Base-by-base conservation (phyloP, 2,329 filamentous ascomycete genomes). In the Bimuria novae-zelandiae region DNA sequence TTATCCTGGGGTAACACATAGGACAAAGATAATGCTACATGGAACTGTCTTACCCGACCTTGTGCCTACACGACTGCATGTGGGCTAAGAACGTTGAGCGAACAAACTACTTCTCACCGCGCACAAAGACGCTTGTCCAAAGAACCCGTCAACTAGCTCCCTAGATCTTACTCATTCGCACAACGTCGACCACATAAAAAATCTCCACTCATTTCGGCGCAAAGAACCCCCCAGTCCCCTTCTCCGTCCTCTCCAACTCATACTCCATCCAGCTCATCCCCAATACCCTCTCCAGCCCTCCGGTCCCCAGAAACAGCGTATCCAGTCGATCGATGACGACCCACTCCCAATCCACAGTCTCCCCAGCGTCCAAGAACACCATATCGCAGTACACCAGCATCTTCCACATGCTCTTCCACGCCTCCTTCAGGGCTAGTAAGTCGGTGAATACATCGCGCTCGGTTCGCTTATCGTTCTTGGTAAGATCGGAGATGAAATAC, bases 351-450 rank as follows among this genome's bases (percentile, higher is more conserved):
- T 44, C 33, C 12, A 44, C 7, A 22, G 41, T 17, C 27, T 32
- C 4, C 7, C 41, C 41, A 8, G 33, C 25, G 16, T 44, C 41
- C 33, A n/a, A 17, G 41, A 44, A 44, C 11, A 44, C 3, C 41
- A 44, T 44, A 11, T 44, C 41, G 27, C 41, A 44, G 41, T n/a
- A 32, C 6, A 44, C 6, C 10, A 44, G 11, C 8, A 44, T 44
- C 27, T 44, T 44, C 41, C 41, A 44, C 41, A 32, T 33, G 8
- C 41, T 10, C 41, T 32, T 43, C 41, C 30, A 22, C 7, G 41
- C 25, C 16, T 44, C 41, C 10, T 44, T 44, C 8, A 44, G 27
- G 16, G 22, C 16, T 2, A 17, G 12, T 5, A 32, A 14, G 17
- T 44, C 27, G 11, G 41, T n/a, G 4, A 44, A 44, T 11, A 44